These are phyloP conservation scores for Apiospora hydei DNA, from an alignment of 2,329 filamentous ascomycete genomes.

Conservation along the genomic window DNA sequence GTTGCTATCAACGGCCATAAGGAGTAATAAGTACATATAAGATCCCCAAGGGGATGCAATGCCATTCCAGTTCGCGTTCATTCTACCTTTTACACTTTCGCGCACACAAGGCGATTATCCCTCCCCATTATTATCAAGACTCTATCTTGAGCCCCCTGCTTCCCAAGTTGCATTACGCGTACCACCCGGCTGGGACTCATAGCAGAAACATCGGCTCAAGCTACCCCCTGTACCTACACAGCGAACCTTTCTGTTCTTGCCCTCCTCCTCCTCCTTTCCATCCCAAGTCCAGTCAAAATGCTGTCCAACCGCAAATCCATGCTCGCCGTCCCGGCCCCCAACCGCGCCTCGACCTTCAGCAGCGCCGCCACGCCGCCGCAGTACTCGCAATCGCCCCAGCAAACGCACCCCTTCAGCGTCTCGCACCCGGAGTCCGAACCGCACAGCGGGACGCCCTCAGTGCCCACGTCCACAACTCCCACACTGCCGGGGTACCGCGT, in stretches of 20 bases:
- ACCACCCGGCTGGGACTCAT: slow-evolving; percentile 1
- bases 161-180: neutral
- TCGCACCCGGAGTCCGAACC: slow-evolving; percentile 30
- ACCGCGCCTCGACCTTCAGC: slow-evolving; percentile 22
- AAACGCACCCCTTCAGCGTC: slow-evolving; percentile 19
- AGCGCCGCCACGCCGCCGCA: neutral
- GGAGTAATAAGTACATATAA: neutral
- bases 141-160: neutral
- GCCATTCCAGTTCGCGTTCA: neutral
- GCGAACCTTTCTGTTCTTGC: neutral
- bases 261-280: neutral
- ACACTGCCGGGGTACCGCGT: slow-evolving; percentile 35
- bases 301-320: slow-evolving; percentile 26
- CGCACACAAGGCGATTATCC: neutral
- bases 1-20: neutral
- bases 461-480: slow-evolving; percentile 35
- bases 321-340: slow-evolving; percentile 18
- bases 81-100: slow-evolving; percentile 12
- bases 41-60: neutral
- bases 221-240: neutral
- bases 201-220: neutral
- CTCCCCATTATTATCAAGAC: slow-evolving; percentile 17
- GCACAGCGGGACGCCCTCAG: slow-evolving; percentile 32
- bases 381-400: neutral
- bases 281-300: slow-evolving; percentile 2